Conservation (phyloP, 176 grass and related monocot species). For the Oryza punctata region DNA sequence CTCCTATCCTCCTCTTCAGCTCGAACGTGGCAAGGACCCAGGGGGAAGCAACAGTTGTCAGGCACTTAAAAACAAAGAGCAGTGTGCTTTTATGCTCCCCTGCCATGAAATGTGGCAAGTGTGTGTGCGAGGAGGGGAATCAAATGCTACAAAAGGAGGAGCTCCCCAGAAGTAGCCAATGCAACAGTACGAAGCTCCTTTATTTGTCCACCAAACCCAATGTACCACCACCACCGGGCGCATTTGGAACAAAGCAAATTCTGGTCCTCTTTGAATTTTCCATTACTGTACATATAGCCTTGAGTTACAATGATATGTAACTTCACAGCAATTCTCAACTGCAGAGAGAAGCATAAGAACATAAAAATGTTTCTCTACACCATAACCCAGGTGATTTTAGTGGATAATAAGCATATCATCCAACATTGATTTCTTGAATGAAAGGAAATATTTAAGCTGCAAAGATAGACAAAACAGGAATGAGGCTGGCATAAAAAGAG, state of each 20-base stretch:
- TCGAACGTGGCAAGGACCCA: conserved; percentile 22
- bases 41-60: conserved; percentile 11
- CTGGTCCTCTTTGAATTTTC: conserved; percentile 12
- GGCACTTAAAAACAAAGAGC: conserved; percentile 38
- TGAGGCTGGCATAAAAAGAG: neutral
- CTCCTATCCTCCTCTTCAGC: neutral
- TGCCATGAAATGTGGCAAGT: conserved; percentile 26
- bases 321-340: conserved; percentile 1
- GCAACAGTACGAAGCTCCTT: conserved; percentile 27
- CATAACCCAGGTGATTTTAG: neutral
- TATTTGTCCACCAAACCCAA: conserved; percentile 44
- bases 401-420: neutral
- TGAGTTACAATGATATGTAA: conserved; percentile 12
- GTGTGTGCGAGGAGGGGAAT: conserved; percentile 33
- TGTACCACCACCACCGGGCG: conserved; percentile 17
- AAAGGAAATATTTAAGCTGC: neutral
- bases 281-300: conserved; percentile 35
- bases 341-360: neutral
- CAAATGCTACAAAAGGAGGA: conserved; percentile 23
- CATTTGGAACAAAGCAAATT: conserved; percentile 39
- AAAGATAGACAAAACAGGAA: neutral
- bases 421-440: neutral
- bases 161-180: conserved; percentile 37
- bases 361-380: conserved; percentile 22
- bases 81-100: conserved; percentile 26